phyloP scores from a whole-genome alignment of 805 yeast species.

The Barnettozyma sp. region DNA sequence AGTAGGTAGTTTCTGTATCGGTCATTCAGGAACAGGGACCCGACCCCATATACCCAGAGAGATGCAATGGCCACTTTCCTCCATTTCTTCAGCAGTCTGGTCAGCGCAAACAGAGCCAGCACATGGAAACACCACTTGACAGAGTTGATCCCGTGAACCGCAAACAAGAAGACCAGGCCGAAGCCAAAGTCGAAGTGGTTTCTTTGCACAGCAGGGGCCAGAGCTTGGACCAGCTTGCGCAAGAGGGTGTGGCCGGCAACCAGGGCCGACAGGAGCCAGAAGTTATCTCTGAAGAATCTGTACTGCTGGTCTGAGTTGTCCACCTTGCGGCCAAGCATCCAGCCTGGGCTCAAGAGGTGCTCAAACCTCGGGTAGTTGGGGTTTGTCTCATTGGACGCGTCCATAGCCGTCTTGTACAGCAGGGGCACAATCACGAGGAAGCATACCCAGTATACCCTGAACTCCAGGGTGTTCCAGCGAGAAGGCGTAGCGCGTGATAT shows the following conservation, averaged over 20 bases:
- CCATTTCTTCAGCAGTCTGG: conserved; percentile 30
- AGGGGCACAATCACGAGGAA: conserved; percentile 71
- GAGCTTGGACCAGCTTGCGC: conserved; percentile 31
- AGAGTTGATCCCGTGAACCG: conserved; percentile 74
- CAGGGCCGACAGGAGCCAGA: conserved; percentile 53
- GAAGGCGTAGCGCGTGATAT: conserved; percentile 27
- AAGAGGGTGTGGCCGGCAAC: conserved; percentile 46
- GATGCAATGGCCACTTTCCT: conserved; percentile 34
- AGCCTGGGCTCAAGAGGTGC: conserved; percentile 64
- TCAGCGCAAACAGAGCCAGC: conserved; percentile 43
- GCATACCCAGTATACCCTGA: conserved; percentile 54
- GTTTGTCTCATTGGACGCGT: conserved; percentile 67
- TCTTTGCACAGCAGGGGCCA: conserved; percentile 31
- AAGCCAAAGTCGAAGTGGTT: conserved; percentile 64
- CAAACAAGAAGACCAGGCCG: conserved; percentile 61
- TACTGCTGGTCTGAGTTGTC: conserved; percentile 93
- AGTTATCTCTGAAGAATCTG: conserved; percentile 76
- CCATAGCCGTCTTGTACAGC: conserved; percentile 77
- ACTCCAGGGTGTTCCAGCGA: conserved; percentile 75
- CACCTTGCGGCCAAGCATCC: conserved; percentile 85
- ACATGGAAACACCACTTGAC: conserved; percentile 57
- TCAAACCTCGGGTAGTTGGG: conserved; percentile 63
- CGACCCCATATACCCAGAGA: conserved; percentile 79
- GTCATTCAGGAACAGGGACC: conserved; percentile 72
- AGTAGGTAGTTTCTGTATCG: conserved; percentile 47